Evolutionary conservation across 371 early-diverging fungal genomes (phyloP).

Genomic region (Circinella umbellata): DNA sequence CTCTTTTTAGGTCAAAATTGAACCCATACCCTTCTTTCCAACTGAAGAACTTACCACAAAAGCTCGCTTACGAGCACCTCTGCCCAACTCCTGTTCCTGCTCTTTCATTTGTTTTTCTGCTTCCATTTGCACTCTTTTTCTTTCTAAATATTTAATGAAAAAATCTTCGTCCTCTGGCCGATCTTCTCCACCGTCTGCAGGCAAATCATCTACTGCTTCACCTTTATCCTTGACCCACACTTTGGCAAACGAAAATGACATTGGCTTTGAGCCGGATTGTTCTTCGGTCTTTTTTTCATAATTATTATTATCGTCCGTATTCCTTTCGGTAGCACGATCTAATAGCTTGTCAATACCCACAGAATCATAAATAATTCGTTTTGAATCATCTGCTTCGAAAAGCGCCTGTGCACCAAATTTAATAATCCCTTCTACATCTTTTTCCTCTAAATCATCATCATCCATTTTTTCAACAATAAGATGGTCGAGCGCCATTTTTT

Average conservation of each 20-base stretch:
- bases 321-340: slow-evolving; percentile 46
- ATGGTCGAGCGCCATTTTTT: slow-evolving; percentile 87
- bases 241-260: slow-evolving; percentile 51
- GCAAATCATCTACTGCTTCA: slow-evolving; percentile 26
- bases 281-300: background rate
- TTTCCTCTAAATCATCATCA: slow-evolving; percentile 57
- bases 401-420: slow-evolving; percentile 81
- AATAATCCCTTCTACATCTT: slow-evolving; percentile 75
- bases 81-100: slow-evolving; percentile 24
- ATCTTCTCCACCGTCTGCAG: slow-evolving; percentile 14
- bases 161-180: slow-evolving; percentile 42
- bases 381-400: slow-evolving; percentile 70
- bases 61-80: slow-evolving; percentile 48
- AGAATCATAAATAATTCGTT: slow-evolving; percentile 62
- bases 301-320: background rate
- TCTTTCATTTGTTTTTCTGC: slow-evolving; percentile 17
- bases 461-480: slow-evolving; percentile 85
- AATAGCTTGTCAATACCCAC: slow-evolving; percentile 67
- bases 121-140: slow-evolving; percentile 27
- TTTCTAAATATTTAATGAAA: slow-evolving; percentile 48
- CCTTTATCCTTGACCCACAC: slow-evolving; percentile 42
- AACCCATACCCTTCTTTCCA: no score
- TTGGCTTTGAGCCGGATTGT: slow-evolving; percentile 14
- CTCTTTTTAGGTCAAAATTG: no score
- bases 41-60: slow-evolving; percentile 15